These are phyloP conservation scores for Lepiota venenata DNA, from an alignment of 768 basidiomycete species.

Conservation along the genomic window DNA sequence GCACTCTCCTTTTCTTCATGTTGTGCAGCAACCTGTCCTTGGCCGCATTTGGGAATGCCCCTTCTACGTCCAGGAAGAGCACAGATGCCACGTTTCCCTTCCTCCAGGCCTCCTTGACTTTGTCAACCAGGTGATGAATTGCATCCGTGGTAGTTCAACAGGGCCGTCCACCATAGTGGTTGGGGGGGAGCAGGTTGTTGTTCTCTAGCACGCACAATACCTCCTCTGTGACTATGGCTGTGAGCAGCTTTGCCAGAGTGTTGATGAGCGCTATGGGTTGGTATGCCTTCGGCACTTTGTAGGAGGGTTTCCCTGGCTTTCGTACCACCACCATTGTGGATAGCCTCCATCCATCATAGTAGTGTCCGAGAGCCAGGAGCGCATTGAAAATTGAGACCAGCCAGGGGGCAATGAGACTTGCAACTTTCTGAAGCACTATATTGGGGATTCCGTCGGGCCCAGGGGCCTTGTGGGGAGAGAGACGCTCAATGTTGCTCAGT, in stretches of 20 bases:
- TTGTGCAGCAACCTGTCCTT: conserved; percentile 25
- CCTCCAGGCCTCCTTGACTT: conserved; percentile 33
- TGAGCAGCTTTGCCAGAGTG: conserved; percentile 26
- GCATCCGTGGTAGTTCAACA: conserved; percentile 32
- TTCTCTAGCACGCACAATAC: conserved; percentile 22
- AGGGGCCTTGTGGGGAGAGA: no score
- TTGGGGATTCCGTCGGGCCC: no score
- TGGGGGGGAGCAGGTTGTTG: conserved; percentile 24
- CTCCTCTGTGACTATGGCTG: conserved; percentile 18
- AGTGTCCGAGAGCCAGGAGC: no score
- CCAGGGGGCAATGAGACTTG: no score
- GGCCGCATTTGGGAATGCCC: conserved; percentile 35
- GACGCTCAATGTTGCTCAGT: no score
- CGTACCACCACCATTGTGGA: conserved; percentile 24
- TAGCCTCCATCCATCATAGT: conserved; percentile 13
- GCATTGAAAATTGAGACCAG: no score
- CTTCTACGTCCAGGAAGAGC: conserved; percentile 37
- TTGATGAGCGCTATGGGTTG: conserved; percentile 30
- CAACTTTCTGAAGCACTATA: no score
- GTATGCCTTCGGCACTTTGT: conserved; percentile 28
- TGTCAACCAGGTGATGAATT: conserved; percentile 26
- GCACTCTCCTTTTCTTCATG: conserved; percentile 18
- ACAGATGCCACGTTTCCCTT: conserved; percentile 24
- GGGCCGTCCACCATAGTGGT: conserved; percentile 33
- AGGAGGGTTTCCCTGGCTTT: conserved; percentile 32